Evolutionary conservation across 1,284 basidiomycete genomes (phyloP), one percentile per base, ranked within the genome.

Genomic region (Amylostereum chailletii): DNA sequence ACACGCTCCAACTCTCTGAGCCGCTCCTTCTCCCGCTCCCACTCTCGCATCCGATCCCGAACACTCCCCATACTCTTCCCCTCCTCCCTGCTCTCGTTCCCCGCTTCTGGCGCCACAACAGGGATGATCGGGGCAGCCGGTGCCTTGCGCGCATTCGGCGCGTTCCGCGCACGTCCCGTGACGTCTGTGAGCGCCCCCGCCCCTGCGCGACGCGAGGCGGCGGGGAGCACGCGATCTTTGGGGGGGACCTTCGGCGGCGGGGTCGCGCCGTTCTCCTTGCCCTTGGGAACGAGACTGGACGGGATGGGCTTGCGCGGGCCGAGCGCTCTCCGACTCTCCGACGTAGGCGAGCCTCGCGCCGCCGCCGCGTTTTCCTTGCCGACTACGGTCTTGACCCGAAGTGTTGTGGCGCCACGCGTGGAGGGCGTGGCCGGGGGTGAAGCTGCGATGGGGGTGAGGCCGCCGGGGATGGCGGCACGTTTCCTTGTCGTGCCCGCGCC

Each of bases 41-140:
- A 57, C 44, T 60, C 53, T 11, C 51, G 48, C 54, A 58, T 55
- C 33, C 51, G 49, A 45, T 60, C 54, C 46, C 50, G 58, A 31
- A 50, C 61, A 52, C 66, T 67, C 48, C 68, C 68, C 45, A 65
- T 65, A 44, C 65, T 62, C 42, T 50, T 58, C 46, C 57, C 58
- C 50, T 51, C 40, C 49, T 52, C 53, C 42, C 29, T 43, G 5
- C 39, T 26, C 29, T 29, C 49, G 38, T 51, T 51, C 52, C 26
- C 49, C 38, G 53, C 48, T 46, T 27, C 29, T 19, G 29, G n/a
- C 6, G n/a, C 39, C 5, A 40, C 39, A 43, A 30, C 19, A 30
- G 7, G 27, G 7, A 30, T 31, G 29, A 11, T 30, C 4, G 42
- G 10, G n/a, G 29, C 42, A 6, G 42, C 27, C 7, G 39, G 42